Evolutionary conservation across 192 early-diverging fungal genomes (phyloP).

Genomic region (Funneliformis geosporum): DNA sequence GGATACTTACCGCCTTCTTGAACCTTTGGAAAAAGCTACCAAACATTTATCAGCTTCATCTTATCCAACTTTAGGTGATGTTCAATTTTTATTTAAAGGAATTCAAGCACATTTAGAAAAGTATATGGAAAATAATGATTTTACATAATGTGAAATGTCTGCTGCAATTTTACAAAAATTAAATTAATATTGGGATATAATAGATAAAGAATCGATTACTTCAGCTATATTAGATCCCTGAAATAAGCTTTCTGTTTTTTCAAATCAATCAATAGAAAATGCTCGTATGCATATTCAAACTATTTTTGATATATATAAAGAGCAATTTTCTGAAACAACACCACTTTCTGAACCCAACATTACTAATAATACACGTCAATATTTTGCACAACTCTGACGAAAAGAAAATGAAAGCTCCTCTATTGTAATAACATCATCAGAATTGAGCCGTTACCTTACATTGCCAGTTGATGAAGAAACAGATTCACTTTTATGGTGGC

Average conservation of each 20-base stretch:
- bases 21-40: constrained; percentile 1
- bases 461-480: too few relatives aligned
- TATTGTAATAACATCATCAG: too few relatives aligned
- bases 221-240: background rate
- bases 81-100: background rate
- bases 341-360: too few relatives aligned
- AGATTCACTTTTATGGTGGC: too few relatives aligned
- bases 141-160: background rate
- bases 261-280: too few relatives aligned
- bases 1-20: background rate
- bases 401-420: too few relatives aligned
- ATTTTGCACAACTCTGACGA: background rate
- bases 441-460: too few relatives aligned
- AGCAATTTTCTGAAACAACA: too few relatives aligned
- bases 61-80: background rate
- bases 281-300: too few relatives aligned
- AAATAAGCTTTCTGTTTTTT: constrained; percentile 5
- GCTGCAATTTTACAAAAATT: background rate
- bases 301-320: too few relatives aligned
- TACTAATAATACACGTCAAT: background rate
- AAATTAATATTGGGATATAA: background rate
- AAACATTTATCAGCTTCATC: background rate
- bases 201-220: background rate
- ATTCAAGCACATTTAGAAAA: background rate
- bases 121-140: background rate